phyloP scores from a whole-genome alignment of 371 early-diverging fungal species.

The Coemansia sp. region DNA sequence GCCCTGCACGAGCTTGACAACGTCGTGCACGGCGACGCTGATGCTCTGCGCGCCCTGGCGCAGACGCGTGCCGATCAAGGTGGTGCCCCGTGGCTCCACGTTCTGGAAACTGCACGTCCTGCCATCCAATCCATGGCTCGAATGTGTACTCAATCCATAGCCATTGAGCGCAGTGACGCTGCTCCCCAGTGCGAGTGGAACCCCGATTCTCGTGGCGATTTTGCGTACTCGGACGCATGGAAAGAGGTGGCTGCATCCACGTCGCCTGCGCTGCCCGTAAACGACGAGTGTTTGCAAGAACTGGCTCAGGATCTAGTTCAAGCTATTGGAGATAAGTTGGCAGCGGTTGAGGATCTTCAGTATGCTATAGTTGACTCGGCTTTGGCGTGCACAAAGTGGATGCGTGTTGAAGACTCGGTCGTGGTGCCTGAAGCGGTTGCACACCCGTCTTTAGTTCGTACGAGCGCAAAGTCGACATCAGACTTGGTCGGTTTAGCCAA shows the following conservation, averaged over 20 bases:
- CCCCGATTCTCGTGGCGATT: constrained; percentile 9
- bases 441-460: neutral
- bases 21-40: constrained; percentile 44
- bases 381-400: constrained; percentile 32
- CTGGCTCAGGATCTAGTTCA: constrained; percentile 8
- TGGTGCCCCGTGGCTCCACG: constrained; percentile 16
- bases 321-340: constrained; percentile 23
- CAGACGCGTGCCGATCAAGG: constrained; percentile 8
- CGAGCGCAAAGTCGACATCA: neutral
- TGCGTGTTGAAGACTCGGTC: constrained; percentile 3
- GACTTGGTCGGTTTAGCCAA: constrained; percentile 1
- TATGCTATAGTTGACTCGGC: constrained; percentile 44
- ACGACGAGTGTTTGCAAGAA: constrained; percentile 10
- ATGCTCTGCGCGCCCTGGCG: constrained; percentile 9
- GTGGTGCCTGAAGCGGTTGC: neutral
- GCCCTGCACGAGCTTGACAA: constrained; percentile 49
- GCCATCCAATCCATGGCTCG: constrained; percentile 14
- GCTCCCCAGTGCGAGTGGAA: constrained; percentile 23
- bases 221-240: constrained; percentile 37
- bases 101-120: constrained; percentile 9
- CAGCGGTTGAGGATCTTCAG: constrained; percentile 39
- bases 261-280: constrained; percentile 1
- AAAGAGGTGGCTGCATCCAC: constrained; percentile 10
- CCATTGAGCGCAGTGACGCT: constrained; percentile 14
- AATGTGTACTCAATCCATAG: constrained; percentile 16